Conservation (phyloP, 176 grass and related monocot genomes). For the Alloteropsis semialata region DNA sequence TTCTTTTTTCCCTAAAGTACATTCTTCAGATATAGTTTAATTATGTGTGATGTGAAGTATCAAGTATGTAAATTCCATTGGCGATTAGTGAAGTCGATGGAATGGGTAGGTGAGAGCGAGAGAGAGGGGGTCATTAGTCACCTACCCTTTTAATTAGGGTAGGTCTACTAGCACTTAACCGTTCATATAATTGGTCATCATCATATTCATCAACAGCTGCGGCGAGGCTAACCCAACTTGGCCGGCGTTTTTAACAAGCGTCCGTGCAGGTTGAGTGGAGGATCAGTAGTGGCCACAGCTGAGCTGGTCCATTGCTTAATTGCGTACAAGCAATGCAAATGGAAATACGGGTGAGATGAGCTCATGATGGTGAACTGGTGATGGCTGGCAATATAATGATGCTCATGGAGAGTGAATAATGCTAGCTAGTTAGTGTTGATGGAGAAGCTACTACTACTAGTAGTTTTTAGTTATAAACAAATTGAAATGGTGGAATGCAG, state of each 20-base stretch:
- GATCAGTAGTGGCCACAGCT: not conserved
- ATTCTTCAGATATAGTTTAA: not conserved
- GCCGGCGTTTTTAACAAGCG: not conserved
- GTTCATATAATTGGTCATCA: not conserved
- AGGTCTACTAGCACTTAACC: constrained; percentile 28
- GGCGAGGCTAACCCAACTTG: constrained; percentile 22
- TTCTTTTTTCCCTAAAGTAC: not conserved
- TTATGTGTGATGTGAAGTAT: too few species aligned
- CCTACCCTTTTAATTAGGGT: constrained; percentile 15
- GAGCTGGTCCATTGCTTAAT: constrained; percentile 8
- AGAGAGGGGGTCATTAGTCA: not conserved
- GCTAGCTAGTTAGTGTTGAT: not conserved
- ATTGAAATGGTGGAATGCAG: constrained; percentile 19
- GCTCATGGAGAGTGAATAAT: not conserved
- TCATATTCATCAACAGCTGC: constrained; percentile 2
- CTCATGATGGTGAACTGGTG: not conserved
- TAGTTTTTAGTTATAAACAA: not conserved
- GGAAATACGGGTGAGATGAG: too few species aligned
- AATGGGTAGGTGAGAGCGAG: constrained; percentile 4
- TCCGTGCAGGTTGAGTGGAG: not conserved
- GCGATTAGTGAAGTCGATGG: not conserved
- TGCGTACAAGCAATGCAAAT: constrained; percentile 21
- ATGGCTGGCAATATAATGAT: not conserved
- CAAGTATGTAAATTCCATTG: not conserved
- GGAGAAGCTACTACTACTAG: not conserved